Percentiles rank a stretch among this genome's conserved stretches.
Conservation (phyloP, 2,329 filamentous ascomycete species). For the Zymoseptoria brevis region DNA sequence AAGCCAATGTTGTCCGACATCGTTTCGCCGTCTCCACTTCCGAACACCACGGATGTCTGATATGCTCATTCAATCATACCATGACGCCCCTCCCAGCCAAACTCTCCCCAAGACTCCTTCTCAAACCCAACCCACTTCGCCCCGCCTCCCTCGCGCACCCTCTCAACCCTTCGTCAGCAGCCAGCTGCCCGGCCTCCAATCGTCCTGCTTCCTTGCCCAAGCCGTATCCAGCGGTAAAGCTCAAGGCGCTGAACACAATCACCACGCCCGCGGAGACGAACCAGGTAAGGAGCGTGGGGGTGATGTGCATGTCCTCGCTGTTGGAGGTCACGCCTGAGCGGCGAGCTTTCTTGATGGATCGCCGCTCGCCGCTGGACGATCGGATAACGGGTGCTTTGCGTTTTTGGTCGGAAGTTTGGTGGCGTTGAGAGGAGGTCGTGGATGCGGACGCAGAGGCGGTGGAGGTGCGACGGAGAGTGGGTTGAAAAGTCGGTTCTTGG, state of each 20-base stretch:
- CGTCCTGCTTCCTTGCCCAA: constrained; percentile 45
- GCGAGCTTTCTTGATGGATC: constrained; percentile 38
- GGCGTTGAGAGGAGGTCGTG: constrained; percentile 14
- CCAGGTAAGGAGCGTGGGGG: constrained; percentile 57
- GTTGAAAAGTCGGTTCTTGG: constrained; percentile 28
- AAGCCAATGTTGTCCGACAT: no score
- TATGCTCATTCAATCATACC: background rate
- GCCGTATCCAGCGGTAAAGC: constrained; percentile 57
- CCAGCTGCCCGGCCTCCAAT: constrained; percentile 16
- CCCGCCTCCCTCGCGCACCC: constrained; percentile 29
- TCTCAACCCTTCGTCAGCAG: constrained; percentile 13
- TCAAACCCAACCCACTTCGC: constrained; percentile 26
- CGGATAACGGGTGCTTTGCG: constrained; percentile 36
- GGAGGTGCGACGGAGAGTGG: constrained; percentile 29
- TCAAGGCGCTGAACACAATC: constrained; percentile 55
- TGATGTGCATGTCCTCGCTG: constrained; percentile 31
- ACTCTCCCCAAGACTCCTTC: constrained; percentile 25
- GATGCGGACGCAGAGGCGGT: constrained; percentile 21
- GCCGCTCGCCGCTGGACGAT: constrained; percentile 38
- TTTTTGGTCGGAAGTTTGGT: constrained; percentile 33
- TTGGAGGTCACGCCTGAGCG: constrained; percentile 25
- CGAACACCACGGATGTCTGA: no score
- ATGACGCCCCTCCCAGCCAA: constrained; percentile 16
- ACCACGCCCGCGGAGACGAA: constrained; percentile 58
- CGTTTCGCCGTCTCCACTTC: no score